These are phyloP conservation scores for Heterobasidion occidentale DNA, from an alignment of 1,284 basidiomycete genomes.

Conservation along the genomic window DNA sequence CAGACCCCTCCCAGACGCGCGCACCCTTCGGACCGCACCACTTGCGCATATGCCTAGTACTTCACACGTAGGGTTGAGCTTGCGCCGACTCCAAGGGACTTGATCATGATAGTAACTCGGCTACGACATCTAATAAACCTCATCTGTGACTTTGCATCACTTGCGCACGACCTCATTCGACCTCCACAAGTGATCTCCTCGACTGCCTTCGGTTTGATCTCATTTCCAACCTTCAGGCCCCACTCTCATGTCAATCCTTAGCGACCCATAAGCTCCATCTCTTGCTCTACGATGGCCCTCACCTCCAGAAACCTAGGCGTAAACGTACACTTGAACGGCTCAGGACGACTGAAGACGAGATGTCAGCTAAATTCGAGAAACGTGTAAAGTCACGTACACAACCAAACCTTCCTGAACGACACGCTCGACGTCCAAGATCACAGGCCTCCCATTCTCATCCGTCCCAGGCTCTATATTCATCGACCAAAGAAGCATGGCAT, in stretches of 20 bases:
- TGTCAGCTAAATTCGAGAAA: constrained; percentile 2
- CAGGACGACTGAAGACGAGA: constrained; percentile 4
- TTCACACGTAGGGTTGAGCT: too few relatives aligned
- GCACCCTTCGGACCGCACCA: too few relatives aligned
- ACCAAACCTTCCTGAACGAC: constrained; percentile 8
- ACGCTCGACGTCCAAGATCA: constrained; percentile 6
- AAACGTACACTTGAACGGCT: constrained; percentile 8
- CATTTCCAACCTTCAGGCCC: too few relatives aligned
- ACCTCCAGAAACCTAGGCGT: constrained; percentile 10
- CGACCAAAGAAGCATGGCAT: constrained; percentile 24
- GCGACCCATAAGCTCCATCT: constrained; percentile 2
- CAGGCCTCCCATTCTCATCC: constrained; percentile 8
- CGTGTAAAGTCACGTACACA: constrained; percentile 8
- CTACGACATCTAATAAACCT: too few relatives aligned
- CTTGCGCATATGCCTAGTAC: too few relatives aligned
- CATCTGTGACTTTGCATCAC: too few relatives aligned
- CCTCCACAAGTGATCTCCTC: too few relatives aligned
- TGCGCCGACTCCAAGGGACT: too few relatives aligned
- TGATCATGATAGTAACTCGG: too few relatives aligned
- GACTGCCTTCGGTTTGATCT: too few relatives aligned
- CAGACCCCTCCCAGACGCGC: too few relatives aligned
- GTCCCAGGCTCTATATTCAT: constrained; percentile 16
- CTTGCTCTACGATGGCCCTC: constrained; percentile 7
- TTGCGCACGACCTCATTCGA: too few relatives aligned
- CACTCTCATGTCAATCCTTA: background rate